Evolutionary conservation across 1,139 yeast genomes (phyloP).

Genomic region (Yamadazyma pseudoaaseri): DNA sequence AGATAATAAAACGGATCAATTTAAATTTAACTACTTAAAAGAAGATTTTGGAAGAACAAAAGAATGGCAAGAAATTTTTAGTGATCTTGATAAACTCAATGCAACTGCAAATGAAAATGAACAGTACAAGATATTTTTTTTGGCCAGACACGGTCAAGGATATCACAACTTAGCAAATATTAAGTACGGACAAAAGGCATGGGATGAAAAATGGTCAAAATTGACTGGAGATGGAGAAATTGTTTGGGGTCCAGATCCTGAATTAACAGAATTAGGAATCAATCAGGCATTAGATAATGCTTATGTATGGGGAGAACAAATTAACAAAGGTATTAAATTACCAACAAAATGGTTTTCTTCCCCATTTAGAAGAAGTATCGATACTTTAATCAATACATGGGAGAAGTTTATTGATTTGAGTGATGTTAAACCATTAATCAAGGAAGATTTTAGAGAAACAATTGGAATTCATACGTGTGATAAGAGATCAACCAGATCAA

Average conservation of each 20-base stretch:
- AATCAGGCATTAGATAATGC: slow-evolving; percentile 37
- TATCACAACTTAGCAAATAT: slow-evolving; percentile 44
- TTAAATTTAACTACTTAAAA: slow-evolving; percentile 34
- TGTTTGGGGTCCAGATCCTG: slow-evolving; percentile 50
- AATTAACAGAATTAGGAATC: slow-evolving; percentile 39
- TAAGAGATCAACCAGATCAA: slow-evolving; percentile 34
- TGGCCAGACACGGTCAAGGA: slow-evolving; percentile 50
- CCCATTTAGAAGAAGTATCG: slow-evolving; percentile 39
- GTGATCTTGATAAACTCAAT: slow-evolving; percentile 29
- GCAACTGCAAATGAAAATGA: slow-evolving; percentile 19
- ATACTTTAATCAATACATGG: slow-evolving; percentile 37
- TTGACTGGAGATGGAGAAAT: slow-evolving; percentile 42
- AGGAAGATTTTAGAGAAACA: slow-evolving; percentile 44
- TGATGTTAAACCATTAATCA: slow-evolving; percentile 29
- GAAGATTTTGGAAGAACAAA: slow-evolving; percentile 39
- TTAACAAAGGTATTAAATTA: slow-evolving; percentile 18
- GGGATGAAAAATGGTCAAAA: slow-evolving; percentile 46
- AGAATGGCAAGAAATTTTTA: slow-evolving; percentile 32
- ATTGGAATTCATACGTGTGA: slow-evolving; percentile 47
- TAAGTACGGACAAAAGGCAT: slow-evolving; percentile 40
- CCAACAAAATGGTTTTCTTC: slow-evolving; percentile 36
- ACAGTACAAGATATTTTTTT: slow-evolving; percentile 37
- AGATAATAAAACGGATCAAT: slow-evolving; percentile 33
- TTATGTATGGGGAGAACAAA: slow-evolving; percentile 23
- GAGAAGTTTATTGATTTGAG: slow-evolving; percentile 26